A percentile compares a stretch with the other conserved stretches of the same genome.
These are phyloP conservation scores for Aspergillus ochraceoroseus DNA, from an alignment of 2,329 filamentous ascomycete species.

Conservation along the genomic window DNA sequence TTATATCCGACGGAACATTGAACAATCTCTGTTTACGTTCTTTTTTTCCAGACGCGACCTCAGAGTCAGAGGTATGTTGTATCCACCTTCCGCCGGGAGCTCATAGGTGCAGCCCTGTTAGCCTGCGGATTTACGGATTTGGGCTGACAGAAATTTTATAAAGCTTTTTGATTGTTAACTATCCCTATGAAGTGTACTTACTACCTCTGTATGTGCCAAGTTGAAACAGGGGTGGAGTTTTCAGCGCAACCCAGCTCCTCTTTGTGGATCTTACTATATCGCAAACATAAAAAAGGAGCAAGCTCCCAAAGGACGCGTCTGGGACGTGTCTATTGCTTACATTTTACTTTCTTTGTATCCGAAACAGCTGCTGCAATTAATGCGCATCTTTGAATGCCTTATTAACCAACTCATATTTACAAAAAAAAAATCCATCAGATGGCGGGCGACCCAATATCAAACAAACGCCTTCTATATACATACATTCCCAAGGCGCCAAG, in stretches of 20 bases:
- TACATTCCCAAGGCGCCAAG: slow-evolving; percentile 13
- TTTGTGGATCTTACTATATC: slow-evolving; percentile 1
- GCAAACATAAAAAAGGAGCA: too few relatives aligned
- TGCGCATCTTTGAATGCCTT: slow-evolving; percentile 6
- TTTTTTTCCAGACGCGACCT: slow-evolving; percentile 5
- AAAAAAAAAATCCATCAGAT: slow-evolving; percentile 13
- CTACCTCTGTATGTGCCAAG: too few relatives aligned
- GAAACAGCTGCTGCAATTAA: neutral
- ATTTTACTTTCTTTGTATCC: too few relatives aligned
- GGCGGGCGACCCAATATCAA: slow-evolving; percentile 11
- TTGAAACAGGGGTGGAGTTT: slow-evolving; percentile 1
- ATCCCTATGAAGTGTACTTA: too few relatives aligned
- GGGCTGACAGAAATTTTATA: neutral
- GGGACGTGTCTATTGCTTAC: too few relatives aligned
- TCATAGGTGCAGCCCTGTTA: slow-evolving; percentile 5
- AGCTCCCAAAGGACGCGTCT: too few relatives aligned
- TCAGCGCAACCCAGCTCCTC: slow-evolving; percentile 4
- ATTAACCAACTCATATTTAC: slow-evolving; percentile 17
- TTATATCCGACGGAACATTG: slow-evolving; percentile 2
- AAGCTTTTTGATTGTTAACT: too few relatives aligned
- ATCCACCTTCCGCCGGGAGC: neutral
- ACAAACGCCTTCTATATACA: slow-evolving; percentile 23
- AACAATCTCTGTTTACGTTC: slow-evolving; percentile 6
- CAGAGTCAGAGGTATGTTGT: neutral
- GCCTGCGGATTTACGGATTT: slow-evolving; percentile 16